Conservation (phyloP, 2,329 filamentous ascomycete species). For the Coniochaeta sp. region DNA sequence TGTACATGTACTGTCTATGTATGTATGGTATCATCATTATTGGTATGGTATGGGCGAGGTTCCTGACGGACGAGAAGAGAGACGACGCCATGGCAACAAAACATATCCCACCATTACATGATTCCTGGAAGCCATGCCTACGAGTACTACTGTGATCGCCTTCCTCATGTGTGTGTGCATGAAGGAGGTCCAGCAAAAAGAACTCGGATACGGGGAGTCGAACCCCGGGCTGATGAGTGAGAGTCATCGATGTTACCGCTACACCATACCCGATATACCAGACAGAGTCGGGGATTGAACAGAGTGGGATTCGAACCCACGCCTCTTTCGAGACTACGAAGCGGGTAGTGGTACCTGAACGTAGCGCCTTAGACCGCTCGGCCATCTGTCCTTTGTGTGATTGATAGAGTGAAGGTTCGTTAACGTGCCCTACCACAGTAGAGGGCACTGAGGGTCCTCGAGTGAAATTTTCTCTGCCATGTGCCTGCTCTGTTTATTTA, state of each 20-base stretch:
- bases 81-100: too few species aligned
- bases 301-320: slow-evolving; percentile 1
- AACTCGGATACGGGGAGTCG: background rate
- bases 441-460: too few species aligned
- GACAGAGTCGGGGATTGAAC: background rate
- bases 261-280: background rate
- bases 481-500: too few species aligned
- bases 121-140: too few species aligned
- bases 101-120: too few species aligned
- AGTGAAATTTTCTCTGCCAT: too few species aligned
- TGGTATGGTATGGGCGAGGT: too few species aligned
- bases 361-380: slow-evolving; percentile 1
- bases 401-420: background rate
- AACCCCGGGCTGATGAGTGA: background rate
- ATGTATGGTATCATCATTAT: too few species aligned
- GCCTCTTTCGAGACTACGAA: slow-evolving; percentile 1
- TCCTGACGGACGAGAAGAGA: too few species aligned
- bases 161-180: background rate
- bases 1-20: too few species aligned
- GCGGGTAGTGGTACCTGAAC: background rate
- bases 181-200: background rate
- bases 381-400: background rate
- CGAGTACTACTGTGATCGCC: too few species aligned
- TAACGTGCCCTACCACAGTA: too few species aligned
- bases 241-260: background rate